A percentile compares a stretch with the other conserved stretches of the same genome.
Evolutionary conservation across 176 grass and related monocot genomes (phyloP).

Genomic region (Guadua angustifolia): DNA sequence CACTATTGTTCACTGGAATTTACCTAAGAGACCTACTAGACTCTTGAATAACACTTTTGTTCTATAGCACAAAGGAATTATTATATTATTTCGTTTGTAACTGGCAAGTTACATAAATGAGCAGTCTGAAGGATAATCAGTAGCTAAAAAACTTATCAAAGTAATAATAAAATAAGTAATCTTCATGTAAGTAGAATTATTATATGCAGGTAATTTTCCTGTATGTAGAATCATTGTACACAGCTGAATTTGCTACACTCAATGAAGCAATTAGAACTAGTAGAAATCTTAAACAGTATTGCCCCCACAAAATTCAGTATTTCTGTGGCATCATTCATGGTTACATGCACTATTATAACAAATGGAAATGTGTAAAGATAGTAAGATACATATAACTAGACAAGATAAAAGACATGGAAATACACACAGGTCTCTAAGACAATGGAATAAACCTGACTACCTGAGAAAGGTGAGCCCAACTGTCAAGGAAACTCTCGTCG

Average conservation of each 20-base stretch:
- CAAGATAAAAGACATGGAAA: conserved; percentile 29
- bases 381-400: background rate
- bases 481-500: conserved; percentile 85
- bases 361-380: conserved; percentile 4
- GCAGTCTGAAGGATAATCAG: conserved; percentile 9
- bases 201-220: background rate
- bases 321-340: background rate
- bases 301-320: background rate
- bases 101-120: background rate
- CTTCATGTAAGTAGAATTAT: background rate
- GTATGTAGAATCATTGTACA: conserved; percentile 1
- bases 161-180: conserved; percentile 10
- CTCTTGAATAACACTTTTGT: conserved; percentile 10
- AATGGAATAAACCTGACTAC: conserved; percentile 51
- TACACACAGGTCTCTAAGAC: conserved; percentile 26
- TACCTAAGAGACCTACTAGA: background rate
- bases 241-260: conserved; percentile 16
- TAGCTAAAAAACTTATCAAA: background rate
- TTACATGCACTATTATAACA: background rate
- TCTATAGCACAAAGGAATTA: background rate
- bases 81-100: background rate
- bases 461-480: conserved; percentile 94
- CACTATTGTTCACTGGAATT: conserved; percentile 5
- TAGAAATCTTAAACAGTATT: background rate
- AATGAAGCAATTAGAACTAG: conserved; percentile 3